Evolutionary conservation across 2,329 filamentous ascomycete genomes (phyloP), one percentile per base, ranked within the genome.

Genomic region (Colletotrichum sp.): DNA sequence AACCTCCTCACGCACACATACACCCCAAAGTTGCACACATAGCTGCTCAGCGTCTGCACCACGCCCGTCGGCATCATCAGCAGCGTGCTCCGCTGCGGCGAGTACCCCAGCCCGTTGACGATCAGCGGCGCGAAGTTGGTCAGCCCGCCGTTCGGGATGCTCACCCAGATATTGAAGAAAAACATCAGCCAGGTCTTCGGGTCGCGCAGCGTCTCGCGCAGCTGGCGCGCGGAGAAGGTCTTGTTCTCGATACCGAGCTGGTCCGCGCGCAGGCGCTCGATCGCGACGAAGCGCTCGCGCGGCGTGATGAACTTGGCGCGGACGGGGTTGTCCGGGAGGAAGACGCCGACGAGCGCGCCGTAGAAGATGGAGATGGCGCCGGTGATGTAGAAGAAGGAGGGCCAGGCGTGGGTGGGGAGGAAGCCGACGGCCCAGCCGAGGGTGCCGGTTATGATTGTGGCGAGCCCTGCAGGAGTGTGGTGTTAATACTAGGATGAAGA

Each of bases 161-260:
- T 52, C 44, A 52, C 44, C 44, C 44, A 52, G 44, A 52, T 24
- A 7, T 52, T 52, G 1, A 52, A 52, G 1, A 52, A 1, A 2
- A 52, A 52, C 44, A 52, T 52, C 1, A 52, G 44, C 44, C 44
- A 52, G n/a, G 44, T 52, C n/a, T 52, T 52, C 10, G 44, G 44
- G 44, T 52, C 44, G 44, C 44, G 44, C 44, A 52, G 44, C n/a
- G 44, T 52, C 44, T 21, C 44, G n/a, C 44, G 44, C n/a, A 52
- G 44, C 44, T 52, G 44, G 0, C 1, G 44, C n/a, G n/a, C 2
- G 0, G 44, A 52, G 28, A 90, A 79, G 78, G 87, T 80, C 78
- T 90, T 89, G 72, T 91, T 90, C 79, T 90, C 89, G 13, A 89
- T 85, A 10, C 89, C 89, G 0, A 89, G 90, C 71, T 90, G 89